These are phyloP conservation scores for Apiospora sp. DNA, from an alignment of 2,329 filamentous ascomycete species.

Conservation along the genomic window DNA sequence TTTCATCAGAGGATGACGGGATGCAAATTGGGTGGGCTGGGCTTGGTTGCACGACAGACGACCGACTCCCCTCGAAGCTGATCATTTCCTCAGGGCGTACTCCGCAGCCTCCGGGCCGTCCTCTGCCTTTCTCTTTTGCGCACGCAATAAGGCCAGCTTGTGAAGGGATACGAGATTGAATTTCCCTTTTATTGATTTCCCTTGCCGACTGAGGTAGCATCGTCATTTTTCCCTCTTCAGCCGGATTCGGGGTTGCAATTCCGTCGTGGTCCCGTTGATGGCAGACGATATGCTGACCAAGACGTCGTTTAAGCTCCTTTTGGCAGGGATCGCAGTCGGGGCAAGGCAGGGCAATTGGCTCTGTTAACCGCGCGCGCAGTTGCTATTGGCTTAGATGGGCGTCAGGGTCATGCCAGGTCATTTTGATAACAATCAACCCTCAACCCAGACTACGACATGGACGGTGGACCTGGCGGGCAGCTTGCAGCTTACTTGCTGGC, in stretches of 20 bases:
- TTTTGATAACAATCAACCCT: slow-evolving; percentile 18
- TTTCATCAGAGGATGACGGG: not conserved
- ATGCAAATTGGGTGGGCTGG: not conserved
- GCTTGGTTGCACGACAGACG: not conserved
- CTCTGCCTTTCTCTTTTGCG: not conserved
- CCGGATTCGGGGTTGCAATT: slow-evolving; percentile 8
- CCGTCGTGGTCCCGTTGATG: not conserved
- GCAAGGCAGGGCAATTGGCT: not conserved
- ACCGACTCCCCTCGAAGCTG: slow-evolving; percentile 2
- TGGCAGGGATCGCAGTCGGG: not conserved
- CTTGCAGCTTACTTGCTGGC: not conserved
- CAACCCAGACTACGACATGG: slow-evolving; percentile 6
- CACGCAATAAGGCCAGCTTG: not conserved
- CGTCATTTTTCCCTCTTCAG: slow-evolving; percentile 1
- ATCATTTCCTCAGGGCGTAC: not conserved
- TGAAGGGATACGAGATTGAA: not conserved
- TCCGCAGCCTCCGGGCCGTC: not conserved
- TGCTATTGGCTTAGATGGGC: not conserved
- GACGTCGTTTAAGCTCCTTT: not conserved
- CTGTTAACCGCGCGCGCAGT: not conserved
- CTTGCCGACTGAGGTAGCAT: not conserved
- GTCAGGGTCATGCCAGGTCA: slow-evolving; percentile 5
- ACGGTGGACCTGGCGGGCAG: slow-evolving; percentile 11
- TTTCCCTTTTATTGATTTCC: not conserved
- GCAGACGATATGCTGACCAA: slow-evolving; percentile 1